phyloP scores from a whole-genome alignment of 345 rosid genomes.

The Nasturtium officinale region DNA sequence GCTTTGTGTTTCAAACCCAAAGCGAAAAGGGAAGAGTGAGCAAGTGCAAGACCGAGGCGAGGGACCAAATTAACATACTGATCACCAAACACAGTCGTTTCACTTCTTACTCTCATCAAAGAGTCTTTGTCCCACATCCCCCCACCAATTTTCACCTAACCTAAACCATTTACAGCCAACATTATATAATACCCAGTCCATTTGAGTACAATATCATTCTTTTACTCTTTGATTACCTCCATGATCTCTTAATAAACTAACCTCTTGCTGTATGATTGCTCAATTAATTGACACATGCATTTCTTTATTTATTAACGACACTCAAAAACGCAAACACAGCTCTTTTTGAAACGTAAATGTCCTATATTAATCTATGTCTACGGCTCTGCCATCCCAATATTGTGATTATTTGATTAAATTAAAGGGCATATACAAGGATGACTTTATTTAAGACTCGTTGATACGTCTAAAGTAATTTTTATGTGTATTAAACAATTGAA shows the following conservation, averaged over 20 bases:
- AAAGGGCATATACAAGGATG: conserved; percentile 14
- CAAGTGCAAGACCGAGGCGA: background rate
- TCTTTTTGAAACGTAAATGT: background rate
- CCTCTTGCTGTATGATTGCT: background rate
- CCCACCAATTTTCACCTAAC: background rate
- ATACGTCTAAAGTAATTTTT: conserved; percentile 27
- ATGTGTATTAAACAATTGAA: conserved; percentile 18
- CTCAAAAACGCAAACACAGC: too few species aligned
- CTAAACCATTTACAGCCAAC: background rate
- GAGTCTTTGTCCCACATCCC: background rate
- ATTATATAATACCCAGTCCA: background rate
- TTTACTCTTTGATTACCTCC: background rate
- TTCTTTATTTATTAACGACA: background rate
- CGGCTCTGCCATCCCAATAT: background rate
- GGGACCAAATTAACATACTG: conserved; percentile 22
- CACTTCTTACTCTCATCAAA: background rate
- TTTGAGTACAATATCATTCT: background rate
- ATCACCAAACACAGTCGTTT: conserved; percentile 40
- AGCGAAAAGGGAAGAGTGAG: conserved; percentile 24
- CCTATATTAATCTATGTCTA: background rate
- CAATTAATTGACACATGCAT: background rate
- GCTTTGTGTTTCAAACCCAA: conserved; percentile 47
- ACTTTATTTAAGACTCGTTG: conserved; percentile 14
- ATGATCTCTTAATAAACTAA: background rate
- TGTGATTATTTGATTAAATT: background rate